Base-by-base conservation (phyloP, 441 rosid genomes). In the Metrosideros polymorpha region DNA sequence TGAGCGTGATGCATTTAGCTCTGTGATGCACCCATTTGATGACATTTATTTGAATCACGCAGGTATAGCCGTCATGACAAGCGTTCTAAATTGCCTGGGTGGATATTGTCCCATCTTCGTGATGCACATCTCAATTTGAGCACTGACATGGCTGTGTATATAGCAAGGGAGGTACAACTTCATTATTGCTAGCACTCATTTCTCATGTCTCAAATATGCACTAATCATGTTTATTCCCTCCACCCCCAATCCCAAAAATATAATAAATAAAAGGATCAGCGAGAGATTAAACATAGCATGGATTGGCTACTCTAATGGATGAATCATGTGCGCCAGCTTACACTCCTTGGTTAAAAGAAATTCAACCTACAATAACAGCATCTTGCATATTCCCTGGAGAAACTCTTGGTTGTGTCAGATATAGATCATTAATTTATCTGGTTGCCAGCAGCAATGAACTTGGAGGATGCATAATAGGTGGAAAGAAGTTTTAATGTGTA, bases 31-130 rank as follows among this genome's bases (percentile, higher is more conserved):
- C 47, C 8, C n/a, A 71, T 39, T 61, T 43, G 55, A 27, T 45
- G 54, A 25, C 27, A 49, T 75, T 61, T 76, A 24, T 50, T 85
- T 88, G n/a, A 83, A 32, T 35, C 59, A 32, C 53, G 77, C 93
- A 97, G 99, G 92, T 96, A 97, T 92, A 96, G 99, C 89, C 96
- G 98, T 57, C 98, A 97, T 89, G 99, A 97, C 90, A 97, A 96
- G 92, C 98, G 98, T 32, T 96, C 99, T 76, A 97, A 97, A 88
- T 89, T 97, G 88, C 99, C 99, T 24, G 93, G 98, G 59, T 97
- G 99, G 99, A 97, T 97, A 85, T 91, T 96, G 85, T 97, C 99
- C 14, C 98, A 94, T 91, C 89, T 97, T 66, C 95, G 93, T 50
- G 98, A 97, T 85, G 98, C 98, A 29, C 92, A 95, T 88, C 93